A percentile compares a stretch with the other conserved stretches of the same genome.
These are phyloP conservation scores for Leccinum truebloodii DNA, from an alignment of 768 basidiomycete genomes.

Conservation along the genomic window DNA sequence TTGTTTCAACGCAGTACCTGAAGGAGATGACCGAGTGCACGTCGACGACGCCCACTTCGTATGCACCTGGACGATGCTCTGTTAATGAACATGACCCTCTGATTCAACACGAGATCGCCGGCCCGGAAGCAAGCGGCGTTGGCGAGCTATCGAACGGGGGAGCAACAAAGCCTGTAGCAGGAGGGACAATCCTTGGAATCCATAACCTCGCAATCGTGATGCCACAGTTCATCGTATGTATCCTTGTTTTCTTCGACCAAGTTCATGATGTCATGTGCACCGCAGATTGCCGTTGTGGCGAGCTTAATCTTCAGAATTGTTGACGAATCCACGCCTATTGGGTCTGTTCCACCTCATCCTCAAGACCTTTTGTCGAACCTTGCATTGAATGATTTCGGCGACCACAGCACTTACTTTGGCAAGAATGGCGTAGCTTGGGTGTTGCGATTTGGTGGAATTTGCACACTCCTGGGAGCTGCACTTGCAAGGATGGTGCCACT, in stretches of 20 bases:
- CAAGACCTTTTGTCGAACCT: conserved; percentile 31
- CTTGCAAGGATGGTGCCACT: conserved; percentile 83
- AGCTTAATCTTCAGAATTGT: conserved; percentile 84
- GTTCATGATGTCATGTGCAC: not conserved
- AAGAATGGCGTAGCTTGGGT: conserved; percentile 96
- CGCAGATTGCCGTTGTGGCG: conserved; percentile 80
- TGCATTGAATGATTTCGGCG: conserved; percentile 32
- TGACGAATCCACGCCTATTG: conserved; percentile 45
- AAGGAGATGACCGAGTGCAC: conserved; percentile 61
- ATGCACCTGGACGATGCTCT: conserved; percentile 34
- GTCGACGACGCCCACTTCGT: conserved; percentile 13
- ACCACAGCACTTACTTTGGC: conserved; percentile 63
- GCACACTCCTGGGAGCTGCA: conserved; percentile 76
- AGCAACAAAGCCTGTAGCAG: conserved; percentile 58
- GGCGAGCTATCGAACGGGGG: conserved; percentile 23
- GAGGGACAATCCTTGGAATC: conserved; percentile 91
- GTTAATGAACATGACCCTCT: conserved; percentile 50
- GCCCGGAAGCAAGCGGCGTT: conserved; percentile 45
- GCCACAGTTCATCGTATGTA: conserved; percentile 88
- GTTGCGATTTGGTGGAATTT: conserved; percentile 86
- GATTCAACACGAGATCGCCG: conserved; percentile 48
- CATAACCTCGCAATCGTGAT: conserved; percentile 95
- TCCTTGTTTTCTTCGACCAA: not conserved
- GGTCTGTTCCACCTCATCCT: conserved; percentile 27
- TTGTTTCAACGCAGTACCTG: conserved; percentile 49